A percentile compares a stretch with the other conserved stretches of the same genome.
Evolutionary conservation across 2,329 filamentous ascomycete species (phyloP).

Genomic region (Metarhizium robertsii): DNA sequence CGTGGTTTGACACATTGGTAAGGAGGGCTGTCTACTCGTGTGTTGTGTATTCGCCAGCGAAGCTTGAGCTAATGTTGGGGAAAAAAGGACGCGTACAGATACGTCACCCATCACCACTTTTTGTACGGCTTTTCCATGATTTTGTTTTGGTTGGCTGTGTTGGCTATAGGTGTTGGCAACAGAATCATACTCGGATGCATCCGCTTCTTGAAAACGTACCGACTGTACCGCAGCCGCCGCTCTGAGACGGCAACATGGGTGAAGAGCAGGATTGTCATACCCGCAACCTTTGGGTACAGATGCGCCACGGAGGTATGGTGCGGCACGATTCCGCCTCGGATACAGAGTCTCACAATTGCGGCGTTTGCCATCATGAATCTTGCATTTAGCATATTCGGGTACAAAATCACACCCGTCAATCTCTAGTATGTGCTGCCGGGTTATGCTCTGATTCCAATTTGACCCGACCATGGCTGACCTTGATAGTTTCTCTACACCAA

Average conservation of each 20-base stretch:
- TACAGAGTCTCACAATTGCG: slow-evolving; percentile 31
- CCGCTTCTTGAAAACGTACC: neutral
- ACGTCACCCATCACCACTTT: slow-evolving; percentile 25
- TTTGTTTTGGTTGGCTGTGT: slow-evolving; percentile 30
- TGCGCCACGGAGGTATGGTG: slow-evolving; percentile 34
- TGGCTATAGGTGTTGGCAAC: slow-evolving; percentile 24
- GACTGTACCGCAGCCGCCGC: neutral
- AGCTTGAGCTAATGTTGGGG: neutral
- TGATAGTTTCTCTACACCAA: slow-evolving; percentile 22
- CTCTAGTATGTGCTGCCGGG: slow-evolving; percentile 25
- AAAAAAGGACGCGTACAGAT: slow-evolving; percentile 17
- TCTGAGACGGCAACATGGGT: slow-evolving; percentile 16
- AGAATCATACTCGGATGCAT: slow-evolving; percentile 15
- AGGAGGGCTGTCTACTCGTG: neutral
- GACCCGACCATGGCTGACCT: neutral
- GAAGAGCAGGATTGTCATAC: slow-evolving; percentile 24
- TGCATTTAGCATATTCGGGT: slow-evolving; percentile 25
- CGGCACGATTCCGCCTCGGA: slow-evolving; percentile 32
- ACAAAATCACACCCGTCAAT: slow-evolving; percentile 26
- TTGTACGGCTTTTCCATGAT: slow-evolving; percentile 27
- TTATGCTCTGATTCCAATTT: neutral
- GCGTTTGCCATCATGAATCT: slow-evolving; percentile 30
- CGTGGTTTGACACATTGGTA: slow-evolving; percentile 30
- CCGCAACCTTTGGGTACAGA: slow-evolving; percentile 33
- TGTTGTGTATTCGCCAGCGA: neutral